Conservation (phyloP, 1,139 yeast genomes). For the Taphrina pruni region DNA sequence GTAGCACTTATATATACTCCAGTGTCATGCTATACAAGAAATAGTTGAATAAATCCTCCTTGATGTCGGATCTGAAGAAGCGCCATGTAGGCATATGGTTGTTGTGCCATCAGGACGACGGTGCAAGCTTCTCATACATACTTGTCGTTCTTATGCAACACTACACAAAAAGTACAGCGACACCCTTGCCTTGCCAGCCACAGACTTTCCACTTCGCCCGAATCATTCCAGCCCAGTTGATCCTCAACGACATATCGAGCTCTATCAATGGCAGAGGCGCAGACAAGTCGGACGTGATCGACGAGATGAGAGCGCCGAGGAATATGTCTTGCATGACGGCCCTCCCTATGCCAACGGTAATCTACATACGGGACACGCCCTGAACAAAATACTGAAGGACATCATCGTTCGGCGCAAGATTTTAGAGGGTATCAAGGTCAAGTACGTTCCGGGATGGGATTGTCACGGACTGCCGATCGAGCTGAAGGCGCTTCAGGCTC, state of each 20-base stretch:
- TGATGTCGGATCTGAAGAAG: not conserved
- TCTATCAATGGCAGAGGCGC: slow-evolving; percentile 33
- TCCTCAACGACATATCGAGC: slow-evolving; percentile 1
- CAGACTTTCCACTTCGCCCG: slow-evolving; percentile 38
- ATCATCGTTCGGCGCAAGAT: slow-evolving; percentile 76
- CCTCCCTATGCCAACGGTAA: slow-evolving; percentile 99
- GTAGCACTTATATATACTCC: not conserved
- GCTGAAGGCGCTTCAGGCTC: slow-evolving; percentile 68
- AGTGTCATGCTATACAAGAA: not conserved
- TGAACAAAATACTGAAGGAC: slow-evolving; percentile 87
- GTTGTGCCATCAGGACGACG: not conserved
- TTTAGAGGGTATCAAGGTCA: slow-evolving; percentile 64
- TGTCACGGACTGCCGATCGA: slow-evolving; percentile 98
- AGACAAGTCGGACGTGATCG: not conserved
- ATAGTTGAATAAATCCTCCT: not conserved
- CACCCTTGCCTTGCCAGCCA: slow-evolving; percentile 24
- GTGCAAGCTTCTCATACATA: not conserved
- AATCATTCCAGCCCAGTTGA: slow-evolving; percentile 9
- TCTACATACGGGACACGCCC: slow-evolving; percentile 89
- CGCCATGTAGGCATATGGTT: not conserved
- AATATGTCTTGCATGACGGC: slow-evolving; percentile 85
- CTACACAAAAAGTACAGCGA: slow-evolving; percentile 16
- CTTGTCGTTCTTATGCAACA: not conserved
- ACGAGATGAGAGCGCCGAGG: not conserved
- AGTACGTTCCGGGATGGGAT: slow-evolving; percentile 95